Percentiles rank a stretch among this genome's conserved stretches.
Evolutionary conservation across 2,329 filamentous ascomycete species (phyloP).

Genomic region (Cladosporium sphaerospermum): DNA sequence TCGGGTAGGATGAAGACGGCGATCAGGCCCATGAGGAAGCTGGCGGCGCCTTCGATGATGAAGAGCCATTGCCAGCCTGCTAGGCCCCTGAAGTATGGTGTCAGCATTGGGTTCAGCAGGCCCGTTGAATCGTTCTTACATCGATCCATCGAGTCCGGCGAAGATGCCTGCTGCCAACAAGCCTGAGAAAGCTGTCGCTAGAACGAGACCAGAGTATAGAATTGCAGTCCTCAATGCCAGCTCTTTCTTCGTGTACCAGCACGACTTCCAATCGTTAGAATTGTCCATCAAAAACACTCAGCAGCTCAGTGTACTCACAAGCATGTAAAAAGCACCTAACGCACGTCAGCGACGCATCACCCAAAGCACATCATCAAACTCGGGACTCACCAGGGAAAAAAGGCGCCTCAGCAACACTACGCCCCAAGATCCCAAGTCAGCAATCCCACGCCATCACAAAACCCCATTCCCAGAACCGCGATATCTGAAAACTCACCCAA

Average conservation of each 20-base stretch:
- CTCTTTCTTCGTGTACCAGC: slow-evolving; percentile 34
- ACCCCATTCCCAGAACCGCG: no score
- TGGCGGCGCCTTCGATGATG: slow-evolving; percentile 27
- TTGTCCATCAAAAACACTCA: neutral
- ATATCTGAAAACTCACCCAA: neutral
- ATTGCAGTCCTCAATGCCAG: neutral
- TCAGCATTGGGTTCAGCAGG: neutral
- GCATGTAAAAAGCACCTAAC: slow-evolving; percentile 13
- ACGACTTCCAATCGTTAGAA: neutral
- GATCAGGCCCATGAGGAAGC: slow-evolving; percentile 52
- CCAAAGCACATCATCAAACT: no score
- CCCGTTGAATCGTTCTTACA: neutral
- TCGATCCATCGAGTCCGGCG: slow-evolving; percentile 49
- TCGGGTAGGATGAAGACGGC: slow-evolving; percentile 60
- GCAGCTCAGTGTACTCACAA: slow-evolving; percentile 19
- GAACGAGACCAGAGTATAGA: neutral
- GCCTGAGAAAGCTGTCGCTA: slow-evolving; percentile 2
- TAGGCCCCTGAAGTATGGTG: slow-evolving; percentile 13
- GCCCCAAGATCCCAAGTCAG: no score
- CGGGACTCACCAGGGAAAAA: neutral
- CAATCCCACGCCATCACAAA: no score
- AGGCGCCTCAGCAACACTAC: slow-evolving; percentile 12
- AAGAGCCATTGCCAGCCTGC: slow-evolving; percentile 9
- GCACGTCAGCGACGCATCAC: no score
- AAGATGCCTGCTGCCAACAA: slow-evolving; percentile 7